Percentiles rank a stretch among this genome's conserved stretches.
These are phyloP conservation scores for Aureobasidium leucospermi DNA, from an alignment of 2,329 filamentous ascomycete genomes.

Conservation along the genomic window DNA sequence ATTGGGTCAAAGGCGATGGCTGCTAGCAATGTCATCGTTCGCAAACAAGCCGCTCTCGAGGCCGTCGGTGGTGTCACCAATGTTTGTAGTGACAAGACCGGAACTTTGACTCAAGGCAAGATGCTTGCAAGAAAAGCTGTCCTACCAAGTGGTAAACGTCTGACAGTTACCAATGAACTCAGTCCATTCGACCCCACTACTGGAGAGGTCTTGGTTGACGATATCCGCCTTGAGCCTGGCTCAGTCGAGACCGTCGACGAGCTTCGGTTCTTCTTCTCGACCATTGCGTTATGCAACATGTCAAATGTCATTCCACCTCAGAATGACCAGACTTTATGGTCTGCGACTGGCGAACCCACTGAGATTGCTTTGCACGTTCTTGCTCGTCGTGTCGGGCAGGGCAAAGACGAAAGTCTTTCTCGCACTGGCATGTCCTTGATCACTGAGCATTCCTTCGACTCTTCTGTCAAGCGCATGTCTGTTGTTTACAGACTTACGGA, in stretches of 20 bases:
- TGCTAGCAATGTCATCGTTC: conserved; percentile 55
- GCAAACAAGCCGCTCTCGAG: conserved; percentile 57
- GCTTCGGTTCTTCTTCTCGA: conserved; percentile 39
- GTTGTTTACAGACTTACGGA: conserved; percentile 20
- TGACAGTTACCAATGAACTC: conserved; percentile 48
- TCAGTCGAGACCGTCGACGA: neutral
- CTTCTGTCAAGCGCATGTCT: conserved; percentile 28
- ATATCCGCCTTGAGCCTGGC: neutral
- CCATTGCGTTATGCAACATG: conserved; percentile 59
- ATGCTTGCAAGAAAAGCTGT: conserved; percentile 57
- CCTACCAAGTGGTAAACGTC: conserved; percentile 52
- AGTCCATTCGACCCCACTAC: conserved; percentile 52
- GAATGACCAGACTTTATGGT: conserved; percentile 51
- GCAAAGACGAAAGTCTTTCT: conserved; percentile 16
- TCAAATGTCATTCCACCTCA: conserved; percentile 50
- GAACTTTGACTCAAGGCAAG: conserved; percentile 47
- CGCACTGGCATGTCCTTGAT: neutral
- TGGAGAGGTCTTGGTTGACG: conserved; percentile 47
- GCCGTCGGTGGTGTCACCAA: conserved; percentile 58
- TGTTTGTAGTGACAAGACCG: conserved; percentile 65
- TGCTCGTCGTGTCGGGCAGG: conserved; percentile 51
- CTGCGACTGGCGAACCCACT: conserved; percentile 59
- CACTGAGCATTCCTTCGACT: conserved; percentile 26
- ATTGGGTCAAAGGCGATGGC: conserved; percentile 57
- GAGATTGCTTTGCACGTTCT: conserved; percentile 72